Conservation (phyloP, 148 eudicot genomes). For the Euryodendron excelsum region DNA sequence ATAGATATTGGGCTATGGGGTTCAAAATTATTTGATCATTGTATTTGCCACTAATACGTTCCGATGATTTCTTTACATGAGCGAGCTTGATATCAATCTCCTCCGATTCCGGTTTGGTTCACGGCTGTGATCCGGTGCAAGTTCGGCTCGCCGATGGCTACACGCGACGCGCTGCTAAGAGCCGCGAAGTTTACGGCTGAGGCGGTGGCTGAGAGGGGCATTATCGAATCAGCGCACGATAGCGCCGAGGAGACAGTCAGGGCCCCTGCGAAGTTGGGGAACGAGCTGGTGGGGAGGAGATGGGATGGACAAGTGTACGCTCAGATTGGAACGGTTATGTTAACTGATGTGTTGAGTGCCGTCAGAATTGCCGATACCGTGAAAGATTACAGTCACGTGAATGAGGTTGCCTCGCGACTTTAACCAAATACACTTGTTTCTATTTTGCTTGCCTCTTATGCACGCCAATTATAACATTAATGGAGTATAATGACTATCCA, state of each 20-base stretch:
- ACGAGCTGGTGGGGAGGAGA: conserved; percentile 30
- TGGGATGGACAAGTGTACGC: conserved; percentile 56
- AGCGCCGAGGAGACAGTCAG: conserved; percentile 37
- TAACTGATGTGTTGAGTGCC: conserved; percentile 22
- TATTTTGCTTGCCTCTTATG: too few relatives aligned
- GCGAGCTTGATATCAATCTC: conserved; percentile 44
- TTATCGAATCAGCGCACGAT: conserved; percentile 38
- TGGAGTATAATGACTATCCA: too few relatives aligned
- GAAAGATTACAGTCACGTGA: not conserved
- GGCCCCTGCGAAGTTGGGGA: conserved; percentile 46
- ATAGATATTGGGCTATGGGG: too few relatives aligned
- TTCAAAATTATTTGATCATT: too few relatives aligned
- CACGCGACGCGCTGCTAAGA: conserved; percentile 31
- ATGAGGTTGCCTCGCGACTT: conserved; percentile 6
- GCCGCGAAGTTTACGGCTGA: conserved; percentile 45
- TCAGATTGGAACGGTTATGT: conserved; percentile 27
- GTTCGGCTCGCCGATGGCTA: conserved; percentile 25
- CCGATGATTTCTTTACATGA: conserved; percentile 54
- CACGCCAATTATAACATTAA: too few relatives aligned
- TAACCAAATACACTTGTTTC: too few relatives aligned
- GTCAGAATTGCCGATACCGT: conserved; percentile 19
- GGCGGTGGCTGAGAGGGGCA: conserved; percentile 39
- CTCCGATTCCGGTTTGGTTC: conserved; percentile 38
- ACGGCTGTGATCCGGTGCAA: conserved; percentile 17
- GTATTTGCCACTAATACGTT: conserved; percentile 46